Conservation (phyloP, 2,329 filamentous ascomycete genomes). For the Bipolaris sorokiniana region DNA sequence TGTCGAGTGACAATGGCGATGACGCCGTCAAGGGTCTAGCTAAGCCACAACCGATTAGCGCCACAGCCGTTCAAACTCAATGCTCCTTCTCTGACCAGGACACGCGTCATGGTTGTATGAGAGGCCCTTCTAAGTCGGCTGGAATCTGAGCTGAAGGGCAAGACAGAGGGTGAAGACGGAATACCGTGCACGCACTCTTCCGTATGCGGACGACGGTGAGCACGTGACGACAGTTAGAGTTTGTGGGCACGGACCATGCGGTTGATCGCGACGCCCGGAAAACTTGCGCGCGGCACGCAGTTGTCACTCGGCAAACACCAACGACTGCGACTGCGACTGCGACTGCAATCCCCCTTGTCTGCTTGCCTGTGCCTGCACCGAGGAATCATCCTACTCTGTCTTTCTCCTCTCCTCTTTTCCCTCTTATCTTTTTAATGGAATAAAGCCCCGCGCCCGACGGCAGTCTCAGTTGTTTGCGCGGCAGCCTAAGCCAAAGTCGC, state of each 20-base stretch:
- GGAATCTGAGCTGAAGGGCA: not conserved
- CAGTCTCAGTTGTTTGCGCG: constrained; percentile 22
- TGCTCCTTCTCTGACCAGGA: constrained; percentile 1
- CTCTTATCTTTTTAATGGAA: constrained; percentile 29
- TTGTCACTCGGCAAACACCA: constrained; percentile 22
- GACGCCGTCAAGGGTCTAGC: constrained; percentile 26
- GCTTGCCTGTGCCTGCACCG: constrained; percentile 10
- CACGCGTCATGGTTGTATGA: not conserved
- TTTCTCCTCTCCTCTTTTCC: constrained; percentile 1
- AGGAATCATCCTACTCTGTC: not conserved
- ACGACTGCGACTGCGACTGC: constrained; percentile 13
- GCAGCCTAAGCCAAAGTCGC: constrained; percentile 29
- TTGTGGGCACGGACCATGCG: constrained; percentile 16
- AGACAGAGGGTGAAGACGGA: not conserved
- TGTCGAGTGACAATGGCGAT: constrained; percentile 16
- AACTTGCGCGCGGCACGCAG: constrained; percentile 21
- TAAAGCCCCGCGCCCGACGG: constrained; percentile 19
- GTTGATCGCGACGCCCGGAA: constrained; percentile 26
- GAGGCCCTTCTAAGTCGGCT: not conserved
- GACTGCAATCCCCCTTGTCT: constrained; percentile 11
- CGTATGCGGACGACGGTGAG: not conserved
- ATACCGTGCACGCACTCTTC: not conserved
- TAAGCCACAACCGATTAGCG: constrained; percentile 30
- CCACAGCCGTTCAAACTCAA: constrained; percentile 2
- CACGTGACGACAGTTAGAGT: constrained; percentile 13